These are phyloP conservation scores for Potentilla sterilis DNA, from an alignment of 306 rosid species.

Conservation along the genomic window DNA sequence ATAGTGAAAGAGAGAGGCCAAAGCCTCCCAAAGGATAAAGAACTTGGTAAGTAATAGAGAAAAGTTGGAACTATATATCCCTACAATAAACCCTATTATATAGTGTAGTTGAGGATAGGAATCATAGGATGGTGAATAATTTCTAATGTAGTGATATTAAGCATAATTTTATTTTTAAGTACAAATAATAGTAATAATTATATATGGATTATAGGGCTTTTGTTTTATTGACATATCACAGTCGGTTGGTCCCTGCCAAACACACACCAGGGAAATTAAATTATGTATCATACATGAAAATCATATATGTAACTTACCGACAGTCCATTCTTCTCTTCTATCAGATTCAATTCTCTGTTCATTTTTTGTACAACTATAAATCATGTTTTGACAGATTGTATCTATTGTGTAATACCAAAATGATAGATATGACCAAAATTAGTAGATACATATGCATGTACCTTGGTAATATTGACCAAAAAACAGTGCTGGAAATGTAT, in stretches of 20 bases:
- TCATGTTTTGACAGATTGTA: neutral
- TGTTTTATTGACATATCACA: conserved; percentile 2
- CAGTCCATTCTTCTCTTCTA: neutral
- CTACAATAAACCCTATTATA: neutral
- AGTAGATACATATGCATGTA: no score
- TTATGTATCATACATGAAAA: neutral
- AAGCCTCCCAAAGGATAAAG: neutral
- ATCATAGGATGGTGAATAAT: conserved; percentile 5
- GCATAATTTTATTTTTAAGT: neutral
- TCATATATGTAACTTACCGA: neutral
- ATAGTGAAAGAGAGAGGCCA: neutral
- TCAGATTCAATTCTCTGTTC: neutral
- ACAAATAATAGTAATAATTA: neutral
- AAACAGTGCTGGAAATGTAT: no score
- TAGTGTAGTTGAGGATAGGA: neutral
- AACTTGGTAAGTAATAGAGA: neutral
- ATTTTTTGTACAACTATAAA: neutral
- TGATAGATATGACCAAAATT: no score
- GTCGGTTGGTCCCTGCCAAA: conserved; percentile 2
- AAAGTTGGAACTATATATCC: conserved; percentile 8
- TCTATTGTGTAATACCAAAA: neutral
- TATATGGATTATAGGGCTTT: neutral
- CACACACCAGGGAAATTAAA: neutral
- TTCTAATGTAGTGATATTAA: neutral
- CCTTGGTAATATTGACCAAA: no score